Conservation (phyloP, 2,329 filamentous ascomycete genomes). For the Ophiostoma novo-ulmi region DNA sequence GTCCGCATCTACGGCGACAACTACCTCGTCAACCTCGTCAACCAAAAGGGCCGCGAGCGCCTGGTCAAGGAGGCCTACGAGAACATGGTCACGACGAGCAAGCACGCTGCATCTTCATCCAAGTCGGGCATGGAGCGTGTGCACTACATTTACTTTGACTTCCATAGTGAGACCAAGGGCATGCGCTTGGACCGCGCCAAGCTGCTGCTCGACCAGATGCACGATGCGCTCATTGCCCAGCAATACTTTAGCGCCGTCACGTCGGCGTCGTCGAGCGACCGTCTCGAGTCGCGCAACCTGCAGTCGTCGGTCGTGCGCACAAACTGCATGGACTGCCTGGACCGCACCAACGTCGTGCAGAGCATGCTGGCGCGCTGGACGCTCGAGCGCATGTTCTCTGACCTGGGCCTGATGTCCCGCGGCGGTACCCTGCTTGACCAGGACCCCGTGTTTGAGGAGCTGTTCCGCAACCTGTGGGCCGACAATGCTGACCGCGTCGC, state of each 20-base stretch:
- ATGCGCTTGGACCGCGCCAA: slow-evolving; percentile 88
- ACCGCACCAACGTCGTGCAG: slow-evolving; percentile 96
- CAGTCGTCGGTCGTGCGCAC: slow-evolving; percentile 92
- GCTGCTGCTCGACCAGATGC: slow-evolving; percentile 75
- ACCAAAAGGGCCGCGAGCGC: slow-evolving; percentile 88
- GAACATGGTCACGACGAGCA: slow-evolving; percentile 73
- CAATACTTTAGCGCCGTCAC: slow-evolving; percentile 92
- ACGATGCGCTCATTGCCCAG: slow-evolving; percentile 68
- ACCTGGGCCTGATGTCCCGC: slow-evolving; percentile 70
- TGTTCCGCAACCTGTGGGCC: slow-evolving; percentile 97
- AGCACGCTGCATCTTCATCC: slow-evolving; percentile 64
- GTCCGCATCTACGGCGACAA: slow-evolving; percentile 92
- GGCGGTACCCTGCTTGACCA: slow-evolving; percentile 72
- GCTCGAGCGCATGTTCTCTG: slow-evolving; percentile 80
- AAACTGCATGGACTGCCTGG: slow-evolving; percentile 98
- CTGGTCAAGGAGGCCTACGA: slow-evolving; percentile 91
- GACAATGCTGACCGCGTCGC: slow-evolving; percentile 97
- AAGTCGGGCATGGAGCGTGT: slow-evolving; percentile 66
- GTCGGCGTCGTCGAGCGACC: slow-evolving; percentile 76
- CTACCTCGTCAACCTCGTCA: slow-evolving; percentile 94
- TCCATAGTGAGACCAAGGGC: slow-evolving; percentile 95
- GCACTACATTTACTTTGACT: slow-evolving; percentile 98
- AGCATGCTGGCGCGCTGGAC: slow-evolving; percentile 92
- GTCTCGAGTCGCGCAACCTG: slow-evolving; percentile 70
- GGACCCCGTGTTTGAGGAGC: slow-evolving; percentile 74